Evolutionary conservation across 148 eudicot species (phyloP), one percentile per base, ranked within the genome.

Genomic region (Amaranthus cruentus): DNA sequence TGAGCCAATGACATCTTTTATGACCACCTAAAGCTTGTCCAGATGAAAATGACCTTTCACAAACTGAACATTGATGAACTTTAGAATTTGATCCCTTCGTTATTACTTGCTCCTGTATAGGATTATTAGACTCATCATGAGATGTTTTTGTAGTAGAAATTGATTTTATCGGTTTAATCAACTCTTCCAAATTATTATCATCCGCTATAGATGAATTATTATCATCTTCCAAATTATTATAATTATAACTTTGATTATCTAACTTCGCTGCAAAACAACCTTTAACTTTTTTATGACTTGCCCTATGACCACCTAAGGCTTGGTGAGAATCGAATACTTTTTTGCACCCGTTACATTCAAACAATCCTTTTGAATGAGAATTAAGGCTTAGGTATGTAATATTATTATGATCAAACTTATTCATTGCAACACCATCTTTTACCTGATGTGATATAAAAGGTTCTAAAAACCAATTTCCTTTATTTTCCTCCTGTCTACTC

Each of bases 11-110:
- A 47, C 96, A 95, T 79, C 99, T 87, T 75, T 95, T 91, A 76
- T 91, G 99, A 7, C 96, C 97, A 3, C 99, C 98, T 4, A 95
- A 55, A 5, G 99, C 99, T 79, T 95, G 97, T 2, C 97, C 99
- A 0, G 97, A 88, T 0, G 91, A 77, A 75, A 95, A 95, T 15
- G 88, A 75, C 21, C 89, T 73, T 46, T 89, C 90, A 47, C 98
- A 95, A 13, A 95, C 88, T 4, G 96, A 82, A 76, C 97, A 95
- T 73, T 91, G 88, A 48, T 95, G 98, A 3, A 88, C 93, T 58
- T 90, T 88, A 0, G 98, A 71, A 55, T 83, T 90, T 74, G 63
- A 44, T 42, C 79, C 85, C 80, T 80, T 90, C 4, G 88, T 64
- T 62, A 54, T 73, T 63, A 71, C 77, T 79, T 9, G 85, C 65